These are phyloP conservation scores for Lachancea kluyveri DNA, from an alignment of 805 yeast species.

Conservation along the genomic window DNA sequence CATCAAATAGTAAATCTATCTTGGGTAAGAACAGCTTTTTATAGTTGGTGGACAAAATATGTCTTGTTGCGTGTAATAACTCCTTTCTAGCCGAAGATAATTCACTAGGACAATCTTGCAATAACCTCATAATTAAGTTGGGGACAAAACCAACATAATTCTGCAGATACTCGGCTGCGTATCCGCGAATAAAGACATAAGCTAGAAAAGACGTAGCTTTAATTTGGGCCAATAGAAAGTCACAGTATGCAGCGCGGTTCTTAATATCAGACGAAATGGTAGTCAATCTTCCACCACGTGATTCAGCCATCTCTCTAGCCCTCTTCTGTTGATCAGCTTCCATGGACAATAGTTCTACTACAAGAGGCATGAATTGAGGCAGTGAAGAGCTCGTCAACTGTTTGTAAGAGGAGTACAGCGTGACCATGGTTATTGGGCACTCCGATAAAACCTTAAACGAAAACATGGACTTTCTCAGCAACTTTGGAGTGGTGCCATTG, in stretches of 20 bases:
- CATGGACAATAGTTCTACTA: conserved; percentile 63
- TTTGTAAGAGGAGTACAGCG: conserved; percentile 83
- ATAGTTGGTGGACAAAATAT: conserved; percentile 86
- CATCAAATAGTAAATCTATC: conserved; percentile 79
- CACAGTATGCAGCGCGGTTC: conserved; percentile 76
- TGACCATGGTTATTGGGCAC: conserved; percentile 95
- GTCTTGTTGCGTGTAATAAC: conserved; percentile 87
- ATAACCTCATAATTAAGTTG: conserved; percentile 72
- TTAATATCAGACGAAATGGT: conserved; percentile 69
- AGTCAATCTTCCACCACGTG: conserved; percentile 53
- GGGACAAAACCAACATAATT: conserved; percentile 65
- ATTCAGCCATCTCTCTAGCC: conserved; percentile 53
- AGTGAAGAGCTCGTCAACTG: conserved; percentile 63
- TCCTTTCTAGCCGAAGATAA: conserved; percentile 88
- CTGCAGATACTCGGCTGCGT: conserved; percentile 57
- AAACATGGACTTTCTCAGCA: conserved; percentile 58
- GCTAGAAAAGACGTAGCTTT: conserved; percentile 95
- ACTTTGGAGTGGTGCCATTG: conserved; percentile 31
- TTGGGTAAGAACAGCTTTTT: conserved; percentile 77
- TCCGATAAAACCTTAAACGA: conserved; percentile 92
- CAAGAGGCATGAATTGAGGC: conserved; percentile 73
- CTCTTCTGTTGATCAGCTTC: conserved; percentile 78
- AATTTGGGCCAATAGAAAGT: conserved; percentile 87
- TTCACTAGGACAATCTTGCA: conserved; percentile 95
- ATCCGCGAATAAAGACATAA: conserved; percentile 81